These are phyloP conservation scores for Leucosporidium creatinivorum DNA, from an alignment of 768 basidiomycete genomes.

Conservation along the genomic window DNA sequence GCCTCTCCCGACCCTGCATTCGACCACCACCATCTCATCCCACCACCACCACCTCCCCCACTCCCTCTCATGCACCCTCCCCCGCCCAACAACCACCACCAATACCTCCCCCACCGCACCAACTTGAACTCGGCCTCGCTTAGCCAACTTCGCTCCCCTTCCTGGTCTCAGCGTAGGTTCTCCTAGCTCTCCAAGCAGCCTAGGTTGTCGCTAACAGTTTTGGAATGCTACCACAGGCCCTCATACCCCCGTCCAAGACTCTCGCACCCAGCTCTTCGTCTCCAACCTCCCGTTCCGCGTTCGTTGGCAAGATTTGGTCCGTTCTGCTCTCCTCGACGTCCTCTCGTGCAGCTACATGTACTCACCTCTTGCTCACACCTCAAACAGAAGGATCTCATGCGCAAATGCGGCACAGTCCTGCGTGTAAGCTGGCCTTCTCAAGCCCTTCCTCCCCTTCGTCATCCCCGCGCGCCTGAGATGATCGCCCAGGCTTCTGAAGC, in stretches of 20 bases:
- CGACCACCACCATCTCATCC: neutral
- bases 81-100: no score
- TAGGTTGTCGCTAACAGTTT: neutral
- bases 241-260: slow-evolving; percentile 49
- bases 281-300: slow-evolving; percentile 96
- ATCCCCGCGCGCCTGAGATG: no score
- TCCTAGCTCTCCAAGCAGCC: neutral
- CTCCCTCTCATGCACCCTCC: neutral
- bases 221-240: neutral
- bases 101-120: neutral
- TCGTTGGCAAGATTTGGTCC: slow-evolving; percentile 86
- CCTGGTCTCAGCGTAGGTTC: no score
- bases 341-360: no score
- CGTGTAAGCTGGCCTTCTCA: slow-evolving; percentile 39
- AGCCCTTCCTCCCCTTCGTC: no score
- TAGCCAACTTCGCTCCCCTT: no score
- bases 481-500: no score
- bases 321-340: neutral
- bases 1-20: neutral
- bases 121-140: no score
- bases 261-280: slow-evolving; percentile 89
- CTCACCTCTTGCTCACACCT: no score
- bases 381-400: slow-evolving; percentile 69
- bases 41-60: neutral
- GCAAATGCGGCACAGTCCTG: slow-evolving; percentile 83